Evolutionary conservation across 192 early-diverging fungal genomes (phyloP), one percentile per base, ranked within the genome.

Genomic region (Spizellomyces sp.): DNA sequence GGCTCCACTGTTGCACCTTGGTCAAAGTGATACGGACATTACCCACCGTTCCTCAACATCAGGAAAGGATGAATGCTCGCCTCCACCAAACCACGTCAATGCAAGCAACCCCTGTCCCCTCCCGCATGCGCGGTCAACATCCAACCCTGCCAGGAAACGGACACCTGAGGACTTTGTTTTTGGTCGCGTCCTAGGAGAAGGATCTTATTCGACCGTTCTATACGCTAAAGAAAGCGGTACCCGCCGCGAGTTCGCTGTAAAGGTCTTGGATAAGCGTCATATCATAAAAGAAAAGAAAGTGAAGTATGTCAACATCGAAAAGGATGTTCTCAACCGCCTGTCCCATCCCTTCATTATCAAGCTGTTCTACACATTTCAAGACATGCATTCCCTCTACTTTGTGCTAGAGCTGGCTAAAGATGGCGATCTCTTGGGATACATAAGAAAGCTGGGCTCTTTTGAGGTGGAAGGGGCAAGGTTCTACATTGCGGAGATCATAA

Each of bases 321-420:
- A 94, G 67, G 91, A 95, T 62, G 92, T 94, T 5, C 83, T 99
- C 56, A 91, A 93, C 70, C 79, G 82, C 56, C 80, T 96, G 66
- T 27, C 43, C 45, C 96, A 99, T 76, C 94, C 93, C 60, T 92
- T 93, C 68, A 89, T 98, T 69, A 92, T 99, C 44, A 90, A 89
- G 57, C 83, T 99, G 9, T 96, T 93, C 76, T 98, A 94, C 74
- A 97, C 98, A 4, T 98, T 98, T 71, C 95, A 98, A 80, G 95
- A 98, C 81, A 75, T 83, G 47, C 79, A 89, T 52, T 94, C 90
- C 65, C 83, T 98, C 71, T 98, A 98, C 64, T 99, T 95, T 84
- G 91, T 96, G 15, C 80, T 99, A 10, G 95, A 98, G 77, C 70
- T 92, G 64, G 95, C 93, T 9, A 80, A 83, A 48, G 94, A 96